Base-by-base conservation (phyloP, 169 alveolate species). In the Plasmodium vinckei region DNA sequence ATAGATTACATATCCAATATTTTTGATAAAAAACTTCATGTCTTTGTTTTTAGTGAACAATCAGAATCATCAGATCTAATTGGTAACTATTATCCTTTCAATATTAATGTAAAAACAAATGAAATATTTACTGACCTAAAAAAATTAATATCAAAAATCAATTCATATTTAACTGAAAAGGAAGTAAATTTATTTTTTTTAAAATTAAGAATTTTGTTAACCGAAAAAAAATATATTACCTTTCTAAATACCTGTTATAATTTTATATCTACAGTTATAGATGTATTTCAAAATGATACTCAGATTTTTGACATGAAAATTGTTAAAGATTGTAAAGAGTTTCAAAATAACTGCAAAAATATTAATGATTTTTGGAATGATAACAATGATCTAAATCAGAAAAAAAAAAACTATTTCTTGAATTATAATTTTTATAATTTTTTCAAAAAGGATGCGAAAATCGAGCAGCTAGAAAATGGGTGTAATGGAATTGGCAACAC, bases 31-130 rank as follows among this genome's bases (percentile, higher is more conserved):
- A 95, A 95, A 73, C 94, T 98, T 21, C 92, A 96, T 91, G 99
- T 98, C 6, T 97, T 96, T 88, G 98, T 98, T 86, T 96, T 97
- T 73, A 95, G 95, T 71, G 98, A 97, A 56, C 97, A 96, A 72
- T 94, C 97, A n/a, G 99, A 97, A 70, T 93, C 98, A 9, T 91
- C 94, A 23, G 99, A 96, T 68, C 94, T 97, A n/a, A 72, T 97
- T 39, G 99, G 99, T 2, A 92, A 96, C 54, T 96, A 87, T 70
- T 92, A 70, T 65, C 97, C 97, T 9, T 93, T 87, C 57, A 88
- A 92, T 88, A 79, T 82, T 39, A 82, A 64, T 49, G 86, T 67
- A 10, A 82, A 65, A 61, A 21, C 90, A 1, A 82, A 82, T 82
- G 90, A 82, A 39, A 19, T 82, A 1, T 69, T 82, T 60, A 65